Percentiles rank a stretch among this genome's conserved stretches.
phyloP scores from a whole-genome alignment of 2,329 filamentous ascomycete genomes.

The Fusarium sp. region DNA sequence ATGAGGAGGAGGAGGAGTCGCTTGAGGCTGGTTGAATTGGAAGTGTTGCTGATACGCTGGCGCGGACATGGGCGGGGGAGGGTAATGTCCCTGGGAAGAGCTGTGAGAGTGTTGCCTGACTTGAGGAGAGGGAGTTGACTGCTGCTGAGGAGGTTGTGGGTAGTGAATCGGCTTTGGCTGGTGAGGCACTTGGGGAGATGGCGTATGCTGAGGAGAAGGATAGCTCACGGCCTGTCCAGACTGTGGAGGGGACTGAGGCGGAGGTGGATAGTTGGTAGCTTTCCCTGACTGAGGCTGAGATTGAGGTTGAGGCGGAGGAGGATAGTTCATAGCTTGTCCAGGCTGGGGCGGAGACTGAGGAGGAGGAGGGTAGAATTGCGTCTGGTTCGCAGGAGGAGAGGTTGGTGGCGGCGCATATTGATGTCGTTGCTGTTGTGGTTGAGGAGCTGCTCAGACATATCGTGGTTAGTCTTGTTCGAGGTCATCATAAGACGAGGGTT shows the following conservation, averaged over 20 bases:
- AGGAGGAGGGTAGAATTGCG: conserved; percentile 57
- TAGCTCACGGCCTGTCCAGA: conserved; percentile 51
- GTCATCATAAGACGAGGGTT: not conserved
- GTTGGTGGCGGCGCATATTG: conserved; percentile 61
- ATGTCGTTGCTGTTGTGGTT: conserved; percentile 48
- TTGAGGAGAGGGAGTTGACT: conserved; percentile 41
- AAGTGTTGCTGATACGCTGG: conserved; percentile 42
- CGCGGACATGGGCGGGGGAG: conserved; percentile 41
- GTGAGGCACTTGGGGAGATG: conserved; percentile 41
- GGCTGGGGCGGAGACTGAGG: conserved; percentile 47
- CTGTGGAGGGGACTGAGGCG: conserved; percentile 45
- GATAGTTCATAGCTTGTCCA: conserved; percentile 51
- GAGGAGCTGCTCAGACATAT: conserved; percentile 34
- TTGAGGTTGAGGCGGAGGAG: conserved; percentile 46
- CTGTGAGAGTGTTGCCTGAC: conserved; percentile 42
- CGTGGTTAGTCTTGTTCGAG: conserved; percentile 23
- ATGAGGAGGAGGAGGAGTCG: conserved; percentile 37
- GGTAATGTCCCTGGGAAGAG: conserved; percentile 32
- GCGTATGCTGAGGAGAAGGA: conserved; percentile 50
- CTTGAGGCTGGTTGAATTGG: conserved; percentile 43
- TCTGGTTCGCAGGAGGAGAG: conserved; percentile 60
- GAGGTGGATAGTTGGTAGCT: conserved; percentile 47
- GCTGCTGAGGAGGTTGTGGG: conserved; percentile 42
- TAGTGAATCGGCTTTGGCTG: conserved; percentile 34
- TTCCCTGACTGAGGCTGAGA: conserved; percentile 50